A percentile compares a stretch with the other conserved stretches of the same genome.
phyloP scores from a whole-genome alignment of 305 asterid genomes.

The Ajuga reptans region DNA sequence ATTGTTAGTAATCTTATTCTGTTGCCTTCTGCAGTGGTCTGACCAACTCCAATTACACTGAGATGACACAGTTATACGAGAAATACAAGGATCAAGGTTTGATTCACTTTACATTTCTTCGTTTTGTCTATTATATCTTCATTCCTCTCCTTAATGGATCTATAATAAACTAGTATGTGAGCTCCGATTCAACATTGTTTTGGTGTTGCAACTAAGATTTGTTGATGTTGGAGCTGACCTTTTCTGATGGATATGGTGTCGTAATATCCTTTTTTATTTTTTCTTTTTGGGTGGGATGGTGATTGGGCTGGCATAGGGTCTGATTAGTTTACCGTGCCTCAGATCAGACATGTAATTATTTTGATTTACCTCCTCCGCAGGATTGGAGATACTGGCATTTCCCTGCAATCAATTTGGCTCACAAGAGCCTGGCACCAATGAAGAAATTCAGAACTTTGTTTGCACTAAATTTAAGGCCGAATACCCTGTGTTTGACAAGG shows the following conservation, averaged over 20 bases:
- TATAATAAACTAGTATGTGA: not conserved
- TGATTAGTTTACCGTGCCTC: not conserved
- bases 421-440: constrained; percentile 89
- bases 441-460: constrained; percentile 66
- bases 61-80: constrained; percentile 54
- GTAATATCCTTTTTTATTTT: too few species aligned
- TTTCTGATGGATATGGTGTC: not conserved
- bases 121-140: too few species aligned
- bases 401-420: constrained; percentile 95
- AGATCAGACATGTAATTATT: not conserved
- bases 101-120: not conserved
- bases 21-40: constrained; percentile 63
- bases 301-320: not conserved
- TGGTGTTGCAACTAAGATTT: not conserved
- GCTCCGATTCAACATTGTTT: not conserved
- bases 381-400: constrained; percentile 87
- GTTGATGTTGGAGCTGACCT: not conserved
- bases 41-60: constrained; percentile 70
- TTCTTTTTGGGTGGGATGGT: not conserved
- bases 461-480: constrained; percentile 96
- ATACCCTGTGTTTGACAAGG: constrained; percentile 83
- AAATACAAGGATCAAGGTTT: constrained; percentile 78
- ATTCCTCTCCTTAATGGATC: not conserved
- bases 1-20: not conserved
- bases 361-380: constrained; percentile 25